Conservation (phyloP, 768 basidiomycete genomes). For the Trametes sanguinea region DNA sequence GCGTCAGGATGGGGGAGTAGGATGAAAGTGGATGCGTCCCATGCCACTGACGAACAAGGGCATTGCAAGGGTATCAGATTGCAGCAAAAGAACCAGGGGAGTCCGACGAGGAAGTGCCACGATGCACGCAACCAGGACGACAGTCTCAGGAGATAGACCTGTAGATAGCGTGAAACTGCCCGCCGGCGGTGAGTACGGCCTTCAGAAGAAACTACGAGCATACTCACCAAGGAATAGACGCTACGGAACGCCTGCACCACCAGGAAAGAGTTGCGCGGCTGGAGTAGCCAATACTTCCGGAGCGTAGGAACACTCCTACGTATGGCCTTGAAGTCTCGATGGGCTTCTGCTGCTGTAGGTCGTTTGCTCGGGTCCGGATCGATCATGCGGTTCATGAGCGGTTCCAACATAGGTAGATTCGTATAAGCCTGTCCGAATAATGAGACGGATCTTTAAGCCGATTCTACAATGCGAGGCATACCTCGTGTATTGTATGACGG, state of each 20-base stretch:
- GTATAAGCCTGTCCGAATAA: constrained; percentile 16
- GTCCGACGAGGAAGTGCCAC: no score
- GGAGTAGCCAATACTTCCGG: background rate
- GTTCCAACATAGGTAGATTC: constrained; percentile 18
- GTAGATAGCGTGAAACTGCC: no score
- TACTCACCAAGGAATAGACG: background rate
- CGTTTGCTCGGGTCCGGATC: constrained; percentile 7
- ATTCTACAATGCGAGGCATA: background rate
- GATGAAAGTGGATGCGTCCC: no score
- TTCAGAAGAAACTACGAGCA: no score
- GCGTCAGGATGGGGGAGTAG: no score
- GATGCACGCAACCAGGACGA: no score
- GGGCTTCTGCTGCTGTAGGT: constrained; percentile 17
- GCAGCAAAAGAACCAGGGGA: no score
- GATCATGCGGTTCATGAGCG: constrained; percentile 15
- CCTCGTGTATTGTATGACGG: constrained; percentile 7
- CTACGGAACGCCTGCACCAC: background rate
- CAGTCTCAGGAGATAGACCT: no score
- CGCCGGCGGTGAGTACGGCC: no score
- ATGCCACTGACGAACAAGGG: no score
- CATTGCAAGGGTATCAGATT: no score
- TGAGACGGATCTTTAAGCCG: background rate
- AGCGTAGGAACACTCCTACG: background rate
- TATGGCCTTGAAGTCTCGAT: background rate
- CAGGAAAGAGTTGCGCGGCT: background rate